Conservation (phyloP, 371 early-diverging fungal genomes). For the Fennellomyces sp. region DNA sequence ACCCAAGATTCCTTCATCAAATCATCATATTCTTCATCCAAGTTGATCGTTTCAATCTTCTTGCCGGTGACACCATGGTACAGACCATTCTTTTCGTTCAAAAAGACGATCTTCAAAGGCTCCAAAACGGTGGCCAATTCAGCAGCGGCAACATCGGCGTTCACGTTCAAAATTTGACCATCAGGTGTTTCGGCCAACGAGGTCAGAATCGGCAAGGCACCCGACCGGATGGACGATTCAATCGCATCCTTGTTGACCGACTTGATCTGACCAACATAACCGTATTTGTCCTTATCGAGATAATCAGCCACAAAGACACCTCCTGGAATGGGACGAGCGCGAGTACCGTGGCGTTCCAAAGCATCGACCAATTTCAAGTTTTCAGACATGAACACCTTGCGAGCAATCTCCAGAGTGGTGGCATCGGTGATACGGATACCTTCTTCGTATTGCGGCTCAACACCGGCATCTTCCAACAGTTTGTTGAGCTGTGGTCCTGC, state of each 20-base stretch:
- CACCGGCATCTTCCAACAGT: slow-evolving; percentile 82
- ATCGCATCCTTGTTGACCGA: slow-evolving; percentile 90
- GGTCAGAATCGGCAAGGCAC: slow-evolving; percentile 94
- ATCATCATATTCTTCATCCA: slow-evolving; percentile 91
- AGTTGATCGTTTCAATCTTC: slow-evolving; percentile 91
- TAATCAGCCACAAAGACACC: slow-evolving; percentile 96
- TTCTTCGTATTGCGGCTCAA: slow-evolving; percentile 92
- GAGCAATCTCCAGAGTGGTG: slow-evolving; percentile 89
- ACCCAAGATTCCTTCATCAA: slow-evolving; percentile 94
- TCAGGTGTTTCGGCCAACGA: slow-evolving; percentile 94
- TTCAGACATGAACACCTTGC: slow-evolving; percentile 89
- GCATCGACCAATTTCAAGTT: slow-evolving; percentile 96
- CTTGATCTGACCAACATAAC: slow-evolving; percentile 89
- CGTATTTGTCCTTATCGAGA: slow-evolving; percentile 90
- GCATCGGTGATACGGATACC: slow-evolving; percentile 96
- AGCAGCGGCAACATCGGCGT: slow-evolving; percentile 97
- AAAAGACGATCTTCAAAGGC: slow-evolving; percentile 94
- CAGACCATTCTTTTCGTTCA: slow-evolving; percentile 96
- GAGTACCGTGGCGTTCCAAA: slow-evolving; percentile 90
- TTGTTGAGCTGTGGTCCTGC: slow-evolving; percentile 96
- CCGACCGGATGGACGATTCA: slow-evolving; percentile 89
- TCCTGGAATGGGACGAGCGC: slow-evolving; percentile 91
- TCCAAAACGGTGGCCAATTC: slow-evolving; percentile 94
- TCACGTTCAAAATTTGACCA: slow-evolving; percentile 97
- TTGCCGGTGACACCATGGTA: slow-evolving; percentile 91